These are phyloP conservation scores for Metschnikowia santaceciliae DNA, from an alignment of 805 yeast genomes.

Conservation along the genomic window DNA sequence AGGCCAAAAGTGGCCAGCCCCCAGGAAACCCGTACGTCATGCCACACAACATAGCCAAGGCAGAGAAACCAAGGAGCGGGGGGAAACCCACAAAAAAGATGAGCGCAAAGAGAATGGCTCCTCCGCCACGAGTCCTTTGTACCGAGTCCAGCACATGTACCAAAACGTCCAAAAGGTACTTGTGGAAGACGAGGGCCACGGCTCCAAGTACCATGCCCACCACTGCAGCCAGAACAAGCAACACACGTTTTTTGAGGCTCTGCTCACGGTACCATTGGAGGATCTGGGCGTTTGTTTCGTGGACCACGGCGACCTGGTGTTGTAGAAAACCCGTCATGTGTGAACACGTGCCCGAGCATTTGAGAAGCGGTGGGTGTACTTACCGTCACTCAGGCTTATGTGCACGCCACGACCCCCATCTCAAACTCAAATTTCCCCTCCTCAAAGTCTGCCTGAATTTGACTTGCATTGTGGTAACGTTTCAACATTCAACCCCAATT, in stretches of 20 bases:
- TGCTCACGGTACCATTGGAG: conserved; percentile 19
- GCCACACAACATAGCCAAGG: conserved; percentile 65
- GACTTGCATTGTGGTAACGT: too few relatives aligned
- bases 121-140: conserved; percentile 37
- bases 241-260: conserved; percentile 10
- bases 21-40: conserved; percentile 74
- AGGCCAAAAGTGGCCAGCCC: conserved; percentile 77
- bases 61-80: conserved; percentile 80
- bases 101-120: conserved; percentile 45
- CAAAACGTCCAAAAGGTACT: conserved; percentile 31
- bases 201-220: conserved; percentile 18
- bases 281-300: conserved; percentile 4
- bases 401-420: not conserved
- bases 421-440: too few relatives aligned
- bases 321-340: not conserved
- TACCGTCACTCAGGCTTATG: not conserved
- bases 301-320: not conserved
- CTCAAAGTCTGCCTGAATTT: too few relatives aligned
- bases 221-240: conserved; percentile 15
- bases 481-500: too few relatives aligned
- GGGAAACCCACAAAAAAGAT: conserved; percentile 79
- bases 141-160: conserved; percentile 46
- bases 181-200: conserved; percentile 32
- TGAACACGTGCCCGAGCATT: too few relatives aligned
- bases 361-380: not conserved